Conservation (phyloP, 768 basidiomycete species). For the Termitomyces titanicus region DNA sequence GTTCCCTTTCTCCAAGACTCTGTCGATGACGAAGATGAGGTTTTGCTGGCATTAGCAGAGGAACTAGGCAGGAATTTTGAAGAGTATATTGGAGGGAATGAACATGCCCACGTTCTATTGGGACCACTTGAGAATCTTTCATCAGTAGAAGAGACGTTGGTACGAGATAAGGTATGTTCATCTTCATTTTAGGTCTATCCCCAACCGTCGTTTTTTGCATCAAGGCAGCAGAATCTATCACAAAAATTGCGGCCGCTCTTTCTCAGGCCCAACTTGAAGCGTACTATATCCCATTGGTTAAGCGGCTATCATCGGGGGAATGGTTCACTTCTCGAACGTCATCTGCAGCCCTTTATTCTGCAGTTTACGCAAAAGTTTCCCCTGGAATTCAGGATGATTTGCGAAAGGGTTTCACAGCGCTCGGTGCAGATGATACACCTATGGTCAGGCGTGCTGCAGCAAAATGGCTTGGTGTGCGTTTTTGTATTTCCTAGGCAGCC, state of each 20-base stretch:
- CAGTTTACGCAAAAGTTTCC: constrained; percentile 82
- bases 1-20: constrained; percentile 97
- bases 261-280: constrained; percentile 81
- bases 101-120: constrained; percentile 82
- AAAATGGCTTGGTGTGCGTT: constrained; percentile 90
- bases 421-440: constrained; percentile 93
- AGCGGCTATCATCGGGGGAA: constrained; percentile 86
- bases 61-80: constrained; percentile 91
- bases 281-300: constrained; percentile 87
- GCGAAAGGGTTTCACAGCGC: constrained; percentile 75
- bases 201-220: constrained; percentile 6
- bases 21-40: constrained; percentile 99
- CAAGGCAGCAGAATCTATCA: constrained; percentile 94
- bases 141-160: constrained; percentile 95
- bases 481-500: not conserved
- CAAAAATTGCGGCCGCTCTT: constrained; percentile 79
- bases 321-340: constrained; percentile 99
- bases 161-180: constrained; percentile 84
- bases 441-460: constrained; percentile 98
- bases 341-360: constrained; percentile 88
- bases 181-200: constrained; percentile 6
- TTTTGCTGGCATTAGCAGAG: constrained; percentile 91
- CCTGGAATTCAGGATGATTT: constrained; percentile 79
- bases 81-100: constrained; percentile 90
- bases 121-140: constrained; percentile 94